Percentiles rank a stretch among this genome's conserved stretches.
Conservation (phyloP, 2,329 filamentous ascomycete genomes). For the Stemphylium vesicarium region DNA sequence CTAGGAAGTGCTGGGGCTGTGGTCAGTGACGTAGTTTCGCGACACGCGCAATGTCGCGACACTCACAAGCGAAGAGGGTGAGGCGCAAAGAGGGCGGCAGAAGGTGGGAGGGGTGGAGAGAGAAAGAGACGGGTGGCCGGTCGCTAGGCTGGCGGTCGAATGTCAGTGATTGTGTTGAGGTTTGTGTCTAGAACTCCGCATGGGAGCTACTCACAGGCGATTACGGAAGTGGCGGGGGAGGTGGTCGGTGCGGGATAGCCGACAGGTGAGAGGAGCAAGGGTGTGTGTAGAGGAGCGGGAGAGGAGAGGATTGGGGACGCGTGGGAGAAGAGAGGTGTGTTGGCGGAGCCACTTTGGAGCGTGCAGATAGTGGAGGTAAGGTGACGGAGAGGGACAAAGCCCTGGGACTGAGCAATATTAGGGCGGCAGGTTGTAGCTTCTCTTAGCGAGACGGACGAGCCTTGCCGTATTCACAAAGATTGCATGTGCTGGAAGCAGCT, state of each 20-base stretch:
- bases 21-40: conserved; percentile 39
- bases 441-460: conserved; percentile 42
- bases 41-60: conserved; percentile 19
- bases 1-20: conserved; percentile 30
- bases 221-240: conserved; percentile 45
- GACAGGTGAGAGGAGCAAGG: conserved; percentile 22
- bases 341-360: conserved; percentile 18
- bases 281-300: conserved; percentile 25
- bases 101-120: conserved; percentile 3
- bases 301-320: conserved; percentile 23
- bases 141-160: conserved; percentile 22
- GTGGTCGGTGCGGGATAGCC: conserved; percentile 39
- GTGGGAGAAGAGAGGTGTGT: conserved; percentile 28
- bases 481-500: conserved; percentile 19
- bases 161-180: conserved; percentile 33
- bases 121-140: conserved; percentile 11
- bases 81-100: conserved; percentile 9
- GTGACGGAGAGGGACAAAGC: conserved; percentile 26
- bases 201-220: conserved; percentile 39
- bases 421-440: conserved; percentile 30
- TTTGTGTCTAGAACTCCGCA: conserved; percentile 18
- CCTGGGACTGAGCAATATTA: conserved; percentile 24
- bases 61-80: conserved; percentile 25
- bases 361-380: conserved; percentile 28
- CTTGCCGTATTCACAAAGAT: conserved; percentile 35